Evolutionary conservation across 345 rosid species (phyloP), one percentile per base, ranked within the genome.

Genomic region (Aethionema arabicum): DNA sequence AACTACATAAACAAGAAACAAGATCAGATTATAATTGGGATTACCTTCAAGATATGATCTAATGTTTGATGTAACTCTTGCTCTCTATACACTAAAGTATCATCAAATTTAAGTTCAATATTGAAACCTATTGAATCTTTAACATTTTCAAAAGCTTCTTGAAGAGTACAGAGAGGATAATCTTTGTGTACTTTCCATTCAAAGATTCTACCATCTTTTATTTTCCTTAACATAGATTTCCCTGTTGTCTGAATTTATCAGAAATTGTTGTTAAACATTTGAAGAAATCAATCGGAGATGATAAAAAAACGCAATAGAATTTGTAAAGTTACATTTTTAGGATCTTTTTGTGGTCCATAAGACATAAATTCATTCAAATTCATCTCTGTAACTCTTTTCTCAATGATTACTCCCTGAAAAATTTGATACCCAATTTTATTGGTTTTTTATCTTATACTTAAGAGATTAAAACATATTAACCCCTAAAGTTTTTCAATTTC

Each of bases 21-120:
- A 13, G 14, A 13, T 55, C 38, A 39, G 12, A 56, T 36, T 49
- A 15, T 11, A 27, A 15, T 27, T 16, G 40, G 32, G 8, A 46
- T 48, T 67, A 79, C 84, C 74, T 71, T 59, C 65, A 84, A 70
- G 65, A 80, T 75, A 44, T 68, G 60, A n/a, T 70, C 53, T 60
- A 86, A 83, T 11, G 68, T 72, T 49, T 53, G 68, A 11, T 35
- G 42, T 61, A 86, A 78, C 54, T 82, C 63, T 52, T 82, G 77
- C n/a, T 79, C 78, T 10, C 63, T 66, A 59, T 84, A 82, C 44
- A 71, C 75, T 13, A 72, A 33, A 13, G 61, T 78, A 74, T 86
- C 90, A 65, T 84, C 95, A 27, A 86, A 84, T 61, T 86, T 86
- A 7, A 86, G 63, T 73, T 87, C 90, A 55, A 87, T 75, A 59